Base-by-base conservation (phyloP, 257 asterid species). In the Solanum ossicruentum region DNA sequence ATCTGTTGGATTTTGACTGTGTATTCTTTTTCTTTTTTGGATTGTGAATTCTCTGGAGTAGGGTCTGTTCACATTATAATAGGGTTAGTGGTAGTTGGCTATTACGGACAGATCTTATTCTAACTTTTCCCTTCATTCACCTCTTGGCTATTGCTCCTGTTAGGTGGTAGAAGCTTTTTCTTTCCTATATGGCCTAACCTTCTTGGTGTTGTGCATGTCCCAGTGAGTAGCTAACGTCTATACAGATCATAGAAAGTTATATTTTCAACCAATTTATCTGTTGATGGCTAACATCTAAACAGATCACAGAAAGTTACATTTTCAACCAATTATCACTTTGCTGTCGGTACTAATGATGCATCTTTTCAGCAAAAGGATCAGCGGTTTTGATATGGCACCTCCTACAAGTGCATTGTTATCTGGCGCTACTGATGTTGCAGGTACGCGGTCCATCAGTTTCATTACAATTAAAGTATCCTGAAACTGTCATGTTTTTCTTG, bases 361-460 rank as follows among this genome's bases (percentile, higher is more conserved):
- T 86, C 89, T 87, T 91, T 88, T 88, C 98, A 93, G 98, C 93
- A 94, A 94, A 93, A 93, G 98, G 93, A 89, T 88, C 86, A 95
- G 99, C 85, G 99, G 99, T 86, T 95, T 95, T 92, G 99, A 95
- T 94, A 93, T 95, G 99, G 97, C 97, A 83, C 99, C 99, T 86
- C 93, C 97, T 82, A 86, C 91, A 77, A 56, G 80, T 89, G 90
- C 94, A 66, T 83, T 95, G 92, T 89, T 93, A 84, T 88, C 97
- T 79, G 91, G 91, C 89, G 85, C 92, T 73, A 86, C 89, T 55
- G 87, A 92, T 73, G 89, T 88, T 85, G 60, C 94, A 92, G 98
- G 98, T 95, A 92, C 88, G 45, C 45, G 73, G 81, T 89, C 47
- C 77, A 80, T 86, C 85, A 15, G 28, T 89, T 85, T 79, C 80